A percentile compares a stretch with the other conserved stretches of the same genome.
phyloP scores from a whole-genome alignment of 108 stramenopile genomes.

The Chaetoceros tenuissimus region DNA sequence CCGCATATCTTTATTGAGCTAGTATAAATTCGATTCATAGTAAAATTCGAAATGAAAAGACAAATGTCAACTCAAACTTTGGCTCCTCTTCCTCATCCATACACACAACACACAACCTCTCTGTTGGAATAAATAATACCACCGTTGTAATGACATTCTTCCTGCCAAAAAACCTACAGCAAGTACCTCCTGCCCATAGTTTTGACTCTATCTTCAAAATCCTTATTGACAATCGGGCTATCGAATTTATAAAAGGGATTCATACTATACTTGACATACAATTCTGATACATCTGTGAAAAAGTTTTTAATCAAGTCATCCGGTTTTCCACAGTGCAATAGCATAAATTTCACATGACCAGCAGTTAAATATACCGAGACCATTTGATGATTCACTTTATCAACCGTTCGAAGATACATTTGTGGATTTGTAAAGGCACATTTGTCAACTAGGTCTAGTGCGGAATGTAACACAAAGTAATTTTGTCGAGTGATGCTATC shows the following conservation, averaged over 20 bases:
- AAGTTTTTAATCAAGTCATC: conserved; percentile 85
- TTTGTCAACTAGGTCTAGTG: conserved; percentile 89
- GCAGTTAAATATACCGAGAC: conserved; percentile 89
- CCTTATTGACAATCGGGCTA: conserved; percentile 75
- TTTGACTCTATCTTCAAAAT: conserved; percentile 79
- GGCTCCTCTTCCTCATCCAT: too few relatives aligned
- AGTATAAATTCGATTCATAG: too few relatives aligned
- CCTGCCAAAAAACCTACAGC: too few relatives aligned
- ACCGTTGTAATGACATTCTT: too few relatives aligned
- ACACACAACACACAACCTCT: too few relatives aligned
- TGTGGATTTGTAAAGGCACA: conserved; percentile 56
- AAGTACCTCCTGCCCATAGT: conserved; percentile 54
- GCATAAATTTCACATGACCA: conserved; percentile 85
- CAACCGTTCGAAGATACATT: conserved; percentile 87
- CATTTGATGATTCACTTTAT: conserved; percentile 92
- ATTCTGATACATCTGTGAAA: conserved; percentile 88
- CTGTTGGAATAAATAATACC: too few relatives aligned
- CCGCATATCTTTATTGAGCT: too few relatives aligned
- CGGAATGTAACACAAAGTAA: conserved; percentile 90
- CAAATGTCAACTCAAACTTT: too few relatives aligned
- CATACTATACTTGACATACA: conserved; percentile 92
- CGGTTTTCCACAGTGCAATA: conserved; percentile 77
- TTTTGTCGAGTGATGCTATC: conserved; percentile 81
- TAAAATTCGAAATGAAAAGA: too few relatives aligned
- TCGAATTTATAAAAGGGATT: conserved; percentile 93